Percentiles rank a stretch among this genome's conserved stretches.
Evolutionary conservation across 805 yeast genomes (phyloP).

Genomic region (Ogataea pilisensis): DNA sequence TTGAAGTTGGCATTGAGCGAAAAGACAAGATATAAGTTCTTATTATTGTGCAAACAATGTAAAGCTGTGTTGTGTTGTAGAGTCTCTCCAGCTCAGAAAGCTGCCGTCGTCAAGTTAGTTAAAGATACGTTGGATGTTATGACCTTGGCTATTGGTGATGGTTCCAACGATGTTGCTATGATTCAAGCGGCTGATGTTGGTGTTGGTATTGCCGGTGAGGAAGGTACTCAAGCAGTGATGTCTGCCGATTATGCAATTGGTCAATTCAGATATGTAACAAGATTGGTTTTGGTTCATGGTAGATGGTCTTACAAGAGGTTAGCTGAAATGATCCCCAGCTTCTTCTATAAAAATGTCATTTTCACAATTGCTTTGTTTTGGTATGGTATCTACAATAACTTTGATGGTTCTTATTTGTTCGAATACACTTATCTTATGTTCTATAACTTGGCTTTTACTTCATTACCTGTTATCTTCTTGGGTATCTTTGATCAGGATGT

Average conservation of each 20-base stretch:
- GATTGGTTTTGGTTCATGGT: slow-evolving; percentile 72
- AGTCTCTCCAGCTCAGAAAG: slow-evolving; percentile 85
- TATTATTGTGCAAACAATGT: slow-evolving; percentile 74
- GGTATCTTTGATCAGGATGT: slow-evolving; percentile 84
- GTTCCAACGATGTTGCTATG: slow-evolving; percentile 89
- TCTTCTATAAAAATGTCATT: slow-evolving; percentile 75
- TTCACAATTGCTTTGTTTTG: slow-evolving; percentile 73
- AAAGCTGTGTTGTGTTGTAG: slow-evolving; percentile 81
- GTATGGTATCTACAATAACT: slow-evolving; percentile 71
- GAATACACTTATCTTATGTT: slow-evolving; percentile 80
- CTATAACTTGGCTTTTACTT: slow-evolving; percentile 78
- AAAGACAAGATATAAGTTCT: slow-evolving; percentile 48
- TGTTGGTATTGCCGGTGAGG: slow-evolving; percentile 89
- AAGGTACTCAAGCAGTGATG: slow-evolving; percentile 87
- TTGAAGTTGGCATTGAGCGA: slow-evolving; percentile 47
- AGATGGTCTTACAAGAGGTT: slow-evolving; percentile 83
- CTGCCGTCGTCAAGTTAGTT: slow-evolving; percentile 77
- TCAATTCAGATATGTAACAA: slow-evolving; percentile 68
- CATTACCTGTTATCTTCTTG: slow-evolving; percentile 72
- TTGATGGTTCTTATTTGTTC: slow-evolving; percentile 75
- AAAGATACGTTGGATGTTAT: slow-evolving; percentile 70
- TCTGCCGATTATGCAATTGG: slow-evolving; percentile 84
- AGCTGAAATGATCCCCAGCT: slow-evolving; percentile 79
- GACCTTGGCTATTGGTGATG: slow-evolving; percentile 88
- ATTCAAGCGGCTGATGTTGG: slow-evolving; percentile 86